Conservation (phyloP, 108 stramenopile genomes). For the Poteriospumella lacustris region DNA sequence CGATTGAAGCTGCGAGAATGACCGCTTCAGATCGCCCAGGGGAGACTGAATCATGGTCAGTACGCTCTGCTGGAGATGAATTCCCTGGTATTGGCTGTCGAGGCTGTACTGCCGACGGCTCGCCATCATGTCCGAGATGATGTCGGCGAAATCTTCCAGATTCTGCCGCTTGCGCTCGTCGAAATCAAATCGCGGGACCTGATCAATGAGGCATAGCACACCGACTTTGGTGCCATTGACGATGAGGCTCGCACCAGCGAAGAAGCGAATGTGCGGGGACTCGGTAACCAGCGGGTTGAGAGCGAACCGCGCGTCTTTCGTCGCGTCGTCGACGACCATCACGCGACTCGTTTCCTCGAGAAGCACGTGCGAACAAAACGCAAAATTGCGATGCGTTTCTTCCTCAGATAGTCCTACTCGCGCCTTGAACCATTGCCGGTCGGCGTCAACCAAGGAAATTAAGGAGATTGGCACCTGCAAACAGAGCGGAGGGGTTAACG, state of each 20-base stretch:
- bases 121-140: too few relatives aligned
- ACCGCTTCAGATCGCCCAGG: too few relatives aligned
- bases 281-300: slow-evolving; percentile 63
- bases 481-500: too few relatives aligned
- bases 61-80: too few relatives aligned
- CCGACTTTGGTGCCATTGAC: slow-evolving; percentile 69
- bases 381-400: slow-evolving; percentile 67
- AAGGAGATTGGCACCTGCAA: slow-evolving; percentile 67
- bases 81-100: too few relatives aligned
- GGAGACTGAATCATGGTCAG: too few relatives aligned
- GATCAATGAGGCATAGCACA: slow-evolving; percentile 71
- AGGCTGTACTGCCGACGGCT: too few relatives aligned
- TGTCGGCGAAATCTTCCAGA: too few relatives aligned
- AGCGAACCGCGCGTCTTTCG: slow-evolving; percentile 60
- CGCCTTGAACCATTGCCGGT: slow-evolving; percentile 70
- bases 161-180: too few relatives aligned
- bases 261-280: slow-evolving; percentile 68
- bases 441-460: slow-evolving; percentile 63
- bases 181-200: too few relatives aligned
- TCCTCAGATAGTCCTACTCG: slow-evolving; percentile 63
- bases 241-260: slow-evolving; percentile 69
- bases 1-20: too few relatives aligned
- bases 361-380: slow-evolving; percentile 76
- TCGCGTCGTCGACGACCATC: slow-evolving; percentile 64
- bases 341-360: too few relatives aligned